Evolutionary conservation across 2,329 filamentous ascomycete species (phyloP), one percentile per base, ranked within the genome.

Genomic region (Tolypocladium capitatum): DNA sequence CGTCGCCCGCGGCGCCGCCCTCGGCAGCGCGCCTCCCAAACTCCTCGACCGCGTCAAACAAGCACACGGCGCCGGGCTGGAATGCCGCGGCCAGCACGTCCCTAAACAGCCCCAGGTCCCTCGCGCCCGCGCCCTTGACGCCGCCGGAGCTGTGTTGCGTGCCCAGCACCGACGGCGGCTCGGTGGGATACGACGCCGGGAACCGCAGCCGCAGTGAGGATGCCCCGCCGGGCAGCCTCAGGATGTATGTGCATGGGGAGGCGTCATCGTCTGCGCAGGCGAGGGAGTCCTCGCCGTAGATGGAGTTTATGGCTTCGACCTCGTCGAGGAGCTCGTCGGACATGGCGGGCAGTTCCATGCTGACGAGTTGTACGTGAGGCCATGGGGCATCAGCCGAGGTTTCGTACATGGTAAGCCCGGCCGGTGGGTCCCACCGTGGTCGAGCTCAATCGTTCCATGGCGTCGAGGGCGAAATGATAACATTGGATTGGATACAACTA

Each of bases 31-130:
- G 57, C 46, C 73, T 69, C 48, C 68, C 73, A 53, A 84, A 68
- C 58, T 86, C 83, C 58, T 95, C 90, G 34, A 96, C 75, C n/a
- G 94, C 75, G 61, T 96, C 91, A 58, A 90, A 98, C 3, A 98
- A 69, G 58, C 90, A 96, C 21, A 94, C 88, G 46, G 80, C 75
- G 0, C 88, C 89, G 0, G 80, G 76, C 46, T 76, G 73, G 63
- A 83, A 95, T 5, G 86, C 75, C n/a, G 72, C 69, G 1, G 70
- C 72, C 31, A 96, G 67, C 0, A 83, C 81, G 33, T 80, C 71
- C 30, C 81, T 72, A 49, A 92, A 81, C 2, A 86, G 66, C 2
- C 77, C 75, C n/a, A 90, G 72, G 45, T 88, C 77, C 46, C 79
- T 72, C 45, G 78, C 80, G 2, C 87, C 88, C 51, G 85, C 80